A percentile compares a stretch with the other conserved stretches of the same genome.
phyloP scores from a whole-genome alignment of 2,329 filamentous ascomycete genomes.

The Pseudogymnoascus destructans region DNA sequence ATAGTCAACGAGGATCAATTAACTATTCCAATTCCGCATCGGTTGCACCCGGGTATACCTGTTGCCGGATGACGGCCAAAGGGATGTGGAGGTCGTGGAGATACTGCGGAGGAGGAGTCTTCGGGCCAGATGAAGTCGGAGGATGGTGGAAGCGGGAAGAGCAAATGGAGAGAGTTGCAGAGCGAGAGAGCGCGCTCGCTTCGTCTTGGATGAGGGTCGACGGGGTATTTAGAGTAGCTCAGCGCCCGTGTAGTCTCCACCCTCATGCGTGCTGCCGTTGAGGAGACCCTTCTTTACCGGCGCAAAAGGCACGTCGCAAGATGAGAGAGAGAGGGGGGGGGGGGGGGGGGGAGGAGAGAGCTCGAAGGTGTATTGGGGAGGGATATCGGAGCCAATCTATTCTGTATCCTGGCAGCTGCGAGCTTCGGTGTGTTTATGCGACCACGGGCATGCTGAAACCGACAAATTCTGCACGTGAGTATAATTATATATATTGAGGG shows the following conservation, averaged over 20 bases:
- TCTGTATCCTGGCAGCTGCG: conserved; percentile 1
- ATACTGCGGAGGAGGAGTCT: not conserved
- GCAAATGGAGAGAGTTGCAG: not conserved
- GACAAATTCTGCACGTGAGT: conserved; percentile 1
- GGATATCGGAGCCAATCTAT: not conserved
- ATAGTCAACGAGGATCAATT: not conserved
- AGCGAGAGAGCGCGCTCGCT: not conserved
- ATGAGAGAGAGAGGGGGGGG: not conserved
- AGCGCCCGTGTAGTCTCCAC: not conserved
- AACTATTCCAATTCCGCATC: not conserved
- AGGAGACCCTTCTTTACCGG: not conserved
- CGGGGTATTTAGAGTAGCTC: not conserved
- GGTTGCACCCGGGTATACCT: not conserved
- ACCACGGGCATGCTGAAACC: conserved; percentile 1
- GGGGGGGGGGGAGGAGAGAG: not conserved
- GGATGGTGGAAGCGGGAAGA: not conserved
- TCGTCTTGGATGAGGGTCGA: not conserved
- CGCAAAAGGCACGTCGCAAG: not conserved
- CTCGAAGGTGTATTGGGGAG: not conserved
- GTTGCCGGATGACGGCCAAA: not conserved
- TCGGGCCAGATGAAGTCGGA: not conserved
- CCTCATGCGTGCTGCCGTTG: not conserved
- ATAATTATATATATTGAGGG: conserved; percentile 4
- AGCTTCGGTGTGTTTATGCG: not conserved
- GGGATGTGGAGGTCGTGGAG: not conserved